Evolutionary conservation across 148 eudicot genomes (phyloP), one percentile per base, ranked within the genome.

Genomic region (Arbutus unedo): DNA sequence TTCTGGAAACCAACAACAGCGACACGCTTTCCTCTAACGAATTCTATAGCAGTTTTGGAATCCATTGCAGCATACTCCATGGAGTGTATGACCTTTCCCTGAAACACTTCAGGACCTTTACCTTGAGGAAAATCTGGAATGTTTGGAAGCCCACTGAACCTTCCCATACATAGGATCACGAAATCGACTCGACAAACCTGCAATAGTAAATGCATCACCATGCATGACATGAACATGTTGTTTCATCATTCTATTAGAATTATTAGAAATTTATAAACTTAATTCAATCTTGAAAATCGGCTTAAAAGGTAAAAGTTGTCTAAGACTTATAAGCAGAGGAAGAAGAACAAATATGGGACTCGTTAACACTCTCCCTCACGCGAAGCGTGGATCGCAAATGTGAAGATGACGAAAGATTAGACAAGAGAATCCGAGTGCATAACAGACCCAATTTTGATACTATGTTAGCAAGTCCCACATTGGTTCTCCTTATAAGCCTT

Each of bases 71-170:
- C 80, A 19, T 86, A 92, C 7, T 92, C 98, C 92, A 86, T 88
- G 10, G 93, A 91, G 84, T 90, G 97, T 43, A 95, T 88, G 23
- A 91, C 97, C 76, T 87, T 75, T 21, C 95, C 97, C 1, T 82
- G 66, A 81, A 91, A 94, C n/a, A 73, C 89, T 51, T 91, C 90
- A 5, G 92, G 88, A 0, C 93, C 97, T 82, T 90, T 83, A 7
- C 83, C 87, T 11, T 68, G 15, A 8, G 92, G 90, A 38, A 93
- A 95, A 21, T 93, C 90, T 18, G 95, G 95, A 4, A 95, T 88
- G 83, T 88, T 91, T 31, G 94, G 93, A 15, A 84, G 38, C 3
- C 82, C 92, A 18, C 90, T 90, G 68, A 91, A 94, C 74, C 88
- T 83, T 67, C 98, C 96, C 13, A 85, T 25, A 48, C 97, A 91